These are phyloP conservation scores for Lolium multiflorum DNA, from an alignment of 176 grass and related monocot species.

Conservation along the genomic window DNA sequence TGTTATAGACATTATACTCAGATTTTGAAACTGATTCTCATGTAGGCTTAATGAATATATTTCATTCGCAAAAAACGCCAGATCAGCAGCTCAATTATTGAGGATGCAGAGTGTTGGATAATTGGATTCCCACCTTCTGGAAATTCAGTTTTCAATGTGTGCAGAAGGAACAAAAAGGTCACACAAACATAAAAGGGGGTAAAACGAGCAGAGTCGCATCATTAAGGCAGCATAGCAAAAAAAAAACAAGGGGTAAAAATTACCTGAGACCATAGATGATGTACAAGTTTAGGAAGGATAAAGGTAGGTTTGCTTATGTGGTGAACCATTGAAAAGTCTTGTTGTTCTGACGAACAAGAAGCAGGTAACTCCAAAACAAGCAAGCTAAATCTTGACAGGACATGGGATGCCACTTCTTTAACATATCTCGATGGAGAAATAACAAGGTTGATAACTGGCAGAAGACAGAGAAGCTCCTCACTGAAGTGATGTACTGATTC, in stretches of 20 bases:
- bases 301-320: constrained; percentile 69
- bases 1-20: constrained; percentile 7
- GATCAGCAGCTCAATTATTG: constrained; percentile 37
- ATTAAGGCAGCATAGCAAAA: constrained; percentile 25
- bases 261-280: constrained; percentile 83
- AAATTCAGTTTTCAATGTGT: neutral
- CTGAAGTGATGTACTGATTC: constrained; percentile 42
- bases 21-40: neutral
- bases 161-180: constrained; percentile 3
- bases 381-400: constrained; percentile 67
- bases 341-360: constrained; percentile 50
- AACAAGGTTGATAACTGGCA: constrained; percentile 69
- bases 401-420: constrained; percentile 66
- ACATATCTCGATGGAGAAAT: constrained; percentile 86
- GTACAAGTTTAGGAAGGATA: constrained; percentile 75
- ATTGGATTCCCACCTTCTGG: neutral
- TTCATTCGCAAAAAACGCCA: constrained; percentile 2
- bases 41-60: too few relatives aligned
- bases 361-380: constrained; percentile 59
- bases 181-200: neutral
- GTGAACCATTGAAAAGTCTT: constrained; percentile 43
- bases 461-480: constrained; percentile 80
- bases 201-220: constrained; percentile 17
- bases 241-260: constrained; percentile 13
- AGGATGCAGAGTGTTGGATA: constrained; percentile 15